phyloP scores from a whole-genome alignment of 257 asterid genomes.

The Solanum chmielewskii region DNA sequence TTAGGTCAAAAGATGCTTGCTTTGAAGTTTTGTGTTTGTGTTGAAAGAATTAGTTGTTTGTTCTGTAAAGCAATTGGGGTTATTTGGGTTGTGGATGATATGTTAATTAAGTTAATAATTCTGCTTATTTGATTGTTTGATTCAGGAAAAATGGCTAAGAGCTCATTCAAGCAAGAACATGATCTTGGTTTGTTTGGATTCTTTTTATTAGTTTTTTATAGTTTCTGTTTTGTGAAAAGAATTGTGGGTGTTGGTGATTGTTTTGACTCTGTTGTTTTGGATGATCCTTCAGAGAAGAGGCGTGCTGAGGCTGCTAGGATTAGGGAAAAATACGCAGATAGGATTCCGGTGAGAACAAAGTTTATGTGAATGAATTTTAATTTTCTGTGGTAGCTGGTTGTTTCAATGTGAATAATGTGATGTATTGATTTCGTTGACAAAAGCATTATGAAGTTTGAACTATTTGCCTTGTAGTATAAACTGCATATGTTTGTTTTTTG shows the following conservation, averaged over 20 bases:
- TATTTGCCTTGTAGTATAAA: not conserved
- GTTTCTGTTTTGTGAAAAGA: not conserved
- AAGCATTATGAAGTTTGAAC: not conserved
- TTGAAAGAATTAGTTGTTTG: not conserved
- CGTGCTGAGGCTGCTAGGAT: slow-evolving; percentile 66
- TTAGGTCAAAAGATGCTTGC: not conserved
- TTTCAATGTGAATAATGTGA: not conserved
- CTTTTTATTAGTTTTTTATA: not conserved
- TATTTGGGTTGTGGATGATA: not conserved
- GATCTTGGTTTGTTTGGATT: slow-evolving; percentile 38
- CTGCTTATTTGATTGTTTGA: not conserved
- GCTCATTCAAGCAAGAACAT: slow-evolving; percentile 56
- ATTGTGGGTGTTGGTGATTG: not conserved
- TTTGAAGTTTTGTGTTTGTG: not conserved
- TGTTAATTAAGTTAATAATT: not conserved
- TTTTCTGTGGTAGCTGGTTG: not conserved
- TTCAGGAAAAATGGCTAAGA: slow-evolving; percentile 41
- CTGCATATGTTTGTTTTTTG: not conserved
- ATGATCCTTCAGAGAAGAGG: slow-evolving; percentile 39
- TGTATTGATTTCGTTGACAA: not conserved
- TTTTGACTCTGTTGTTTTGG: not conserved
- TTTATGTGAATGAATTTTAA: not conserved
- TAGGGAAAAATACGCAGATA: slow-evolving; percentile 64
- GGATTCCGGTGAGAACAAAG: slow-evolving; percentile 50
- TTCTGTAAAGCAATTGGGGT: not conserved